Conservation (phyloP, 148 eudicot species). For the Salicornia ramosissima region DNA sequence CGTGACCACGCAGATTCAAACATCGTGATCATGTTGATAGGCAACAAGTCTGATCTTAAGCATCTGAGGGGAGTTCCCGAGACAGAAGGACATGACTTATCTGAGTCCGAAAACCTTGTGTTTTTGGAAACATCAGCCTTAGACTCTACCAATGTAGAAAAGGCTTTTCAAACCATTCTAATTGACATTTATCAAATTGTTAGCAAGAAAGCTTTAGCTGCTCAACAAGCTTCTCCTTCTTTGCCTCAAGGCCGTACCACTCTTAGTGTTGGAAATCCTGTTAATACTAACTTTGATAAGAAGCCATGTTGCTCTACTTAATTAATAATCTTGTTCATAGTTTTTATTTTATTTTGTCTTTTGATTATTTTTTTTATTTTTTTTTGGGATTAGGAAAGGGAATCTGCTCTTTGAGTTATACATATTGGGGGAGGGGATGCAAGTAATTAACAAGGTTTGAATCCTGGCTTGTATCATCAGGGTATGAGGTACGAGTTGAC, state of each 20-base stretch:
- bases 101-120: conserved; percentile 59
- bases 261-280: conserved; percentile 37
- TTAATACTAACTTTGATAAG: conserved; percentile 1
- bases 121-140: conserved; percentile 72
- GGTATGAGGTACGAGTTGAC: too few relatives aligned
- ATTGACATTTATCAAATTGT: conserved; percentile 57
- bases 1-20: conserved; percentile 71
- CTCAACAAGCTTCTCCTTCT: conserved; percentile 47
- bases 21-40: conserved; percentile 75
- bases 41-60: conserved; percentile 63
- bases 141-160: conserved; percentile 65
- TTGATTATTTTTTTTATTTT: not conserved
- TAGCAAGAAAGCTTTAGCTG: conserved; percentile 66
- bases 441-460: too few relatives aligned
- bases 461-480: too few relatives aligned
- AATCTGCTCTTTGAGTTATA: too few relatives aligned
- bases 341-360: not conserved
- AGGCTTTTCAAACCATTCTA: conserved; percentile 57
- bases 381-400: not conserved
- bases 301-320: conserved; percentile 23
- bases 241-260: conserved; percentile 59
- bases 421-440: too few relatives aligned
- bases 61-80: conserved; percentile 52
- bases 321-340: too few relatives aligned
- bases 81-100: conserved; percentile 38